These are phyloP conservation scores for Candida anutae DNA, from an alignment of 1,139 yeast genomes.

Conservation along the genomic window DNA sequence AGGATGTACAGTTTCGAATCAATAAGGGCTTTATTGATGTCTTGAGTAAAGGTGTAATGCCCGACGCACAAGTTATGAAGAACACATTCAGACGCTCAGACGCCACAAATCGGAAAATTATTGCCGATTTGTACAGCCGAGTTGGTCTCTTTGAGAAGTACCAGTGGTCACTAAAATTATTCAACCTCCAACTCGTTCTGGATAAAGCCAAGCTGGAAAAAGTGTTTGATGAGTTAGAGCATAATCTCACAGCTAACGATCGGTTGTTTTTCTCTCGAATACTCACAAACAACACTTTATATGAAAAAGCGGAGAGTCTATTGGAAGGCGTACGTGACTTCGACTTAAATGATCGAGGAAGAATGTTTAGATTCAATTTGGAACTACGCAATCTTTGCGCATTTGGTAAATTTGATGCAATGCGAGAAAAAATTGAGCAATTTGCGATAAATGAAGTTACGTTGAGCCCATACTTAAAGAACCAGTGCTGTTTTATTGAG, in stretches of 20 bases:
- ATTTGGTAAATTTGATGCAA: slow-evolving; percentile 12
- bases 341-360: slow-evolving; percentile 20
- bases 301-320: slow-evolving; percentile 16
- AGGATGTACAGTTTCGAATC: slow-evolving; percentile 27
- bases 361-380: slow-evolving; percentile 17
- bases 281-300: slow-evolving; percentile 21
- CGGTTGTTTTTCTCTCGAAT: slow-evolving; percentile 24
- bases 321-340: slow-evolving; percentile 14
- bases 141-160: slow-evolving; percentile 12
- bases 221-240: slow-evolving; percentile 4
- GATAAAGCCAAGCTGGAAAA: slow-evolving; percentile 4
- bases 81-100: slow-evolving; percentile 25
- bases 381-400: slow-evolving; percentile 16
- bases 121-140: slow-evolving; percentile 15
- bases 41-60: slow-evolving; percentile 26
- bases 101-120: slow-evolving; percentile 11
- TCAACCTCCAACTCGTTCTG: slow-evolving; percentile 14
- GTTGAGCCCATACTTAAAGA: slow-evolving; percentile 28
- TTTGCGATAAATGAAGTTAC: slow-evolving; percentile 25
- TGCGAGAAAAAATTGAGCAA: slow-evolving; percentile 14
- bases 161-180: slow-evolving; percentile 13
- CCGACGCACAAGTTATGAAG: slow-evolving; percentile 24
- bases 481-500: slow-evolving; percentile 26
- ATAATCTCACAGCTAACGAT: slow-evolving; percentile 15
- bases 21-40: slow-evolving; percentile 28